Evolutionary conservation across 2,329 filamentous ascomycete genomes (phyloP).

Genomic region (Mycosphaerella arachidis): DNA sequence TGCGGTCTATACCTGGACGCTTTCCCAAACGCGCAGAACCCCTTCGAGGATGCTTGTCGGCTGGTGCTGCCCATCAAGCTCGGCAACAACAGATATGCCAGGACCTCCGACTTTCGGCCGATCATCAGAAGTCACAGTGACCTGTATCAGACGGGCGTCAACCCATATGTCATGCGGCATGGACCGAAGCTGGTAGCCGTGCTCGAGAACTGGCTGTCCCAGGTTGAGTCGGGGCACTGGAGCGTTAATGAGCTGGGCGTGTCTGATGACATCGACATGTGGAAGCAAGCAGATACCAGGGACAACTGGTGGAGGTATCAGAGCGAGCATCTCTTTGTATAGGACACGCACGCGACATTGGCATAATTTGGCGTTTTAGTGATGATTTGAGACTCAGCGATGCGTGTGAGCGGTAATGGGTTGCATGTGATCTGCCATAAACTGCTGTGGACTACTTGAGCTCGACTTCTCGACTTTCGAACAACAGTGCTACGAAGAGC

Average conservation of each 20-base stretch:
- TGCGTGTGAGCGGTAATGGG: neutral
- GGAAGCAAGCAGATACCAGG: constrained; percentile 32
- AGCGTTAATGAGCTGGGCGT: constrained; percentile 30
- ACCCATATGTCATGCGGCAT: constrained; percentile 33
- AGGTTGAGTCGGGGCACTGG: constrained; percentile 33
- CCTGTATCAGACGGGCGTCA: constrained; percentile 32
- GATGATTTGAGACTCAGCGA: neutral
- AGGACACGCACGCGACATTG: neutral
- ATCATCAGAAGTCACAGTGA: constrained; percentile 30
- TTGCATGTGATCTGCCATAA: neutral
- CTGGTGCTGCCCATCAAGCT: constrained; percentile 31
- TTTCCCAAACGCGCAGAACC: constrained; percentile 32
- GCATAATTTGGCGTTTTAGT: neutral
- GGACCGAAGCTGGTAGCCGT: constrained; percentile 32
- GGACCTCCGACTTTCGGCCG: constrained; percentile 29
- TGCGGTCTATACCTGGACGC: constrained; percentile 34
- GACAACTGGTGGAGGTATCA: constrained; percentile 34
- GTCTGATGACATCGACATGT: constrained; percentile 29
- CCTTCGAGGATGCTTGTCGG: constrained; percentile 33
- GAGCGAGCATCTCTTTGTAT: constrained; percentile 25
- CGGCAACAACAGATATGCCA: constrained; percentile 28
- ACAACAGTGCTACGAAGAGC: constrained; percentile 1
- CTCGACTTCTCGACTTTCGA: constrained; percentile 2
- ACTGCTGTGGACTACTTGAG: neutral
- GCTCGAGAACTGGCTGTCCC: constrained; percentile 31